These are phyloP conservation scores for Erodium texanum DNA, from an alignment of 441 rosid genomes.

Conservation along the genomic window DNA sequence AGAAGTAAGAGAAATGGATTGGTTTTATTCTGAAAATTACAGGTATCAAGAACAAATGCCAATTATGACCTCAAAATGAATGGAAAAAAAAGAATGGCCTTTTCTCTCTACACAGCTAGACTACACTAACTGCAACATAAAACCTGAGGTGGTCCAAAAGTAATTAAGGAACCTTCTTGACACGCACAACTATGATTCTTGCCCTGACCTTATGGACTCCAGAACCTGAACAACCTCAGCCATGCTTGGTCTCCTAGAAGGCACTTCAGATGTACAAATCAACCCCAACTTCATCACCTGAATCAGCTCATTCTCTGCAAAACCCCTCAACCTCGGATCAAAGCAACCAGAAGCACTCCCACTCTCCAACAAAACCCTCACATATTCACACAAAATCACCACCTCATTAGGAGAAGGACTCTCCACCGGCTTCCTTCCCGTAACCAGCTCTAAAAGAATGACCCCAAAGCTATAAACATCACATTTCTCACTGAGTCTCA, in stretches of 20 bases:
- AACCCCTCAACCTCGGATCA: conserved; percentile 55
- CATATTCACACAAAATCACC: conserved; percentile 71
- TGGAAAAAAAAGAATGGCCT: conserved; percentile 38
- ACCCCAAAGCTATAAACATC: conserved; percentile 89
- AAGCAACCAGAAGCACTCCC: conserved; percentile 82
- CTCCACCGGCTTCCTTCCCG: conserved; percentile 85
- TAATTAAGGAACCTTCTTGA: background rate
- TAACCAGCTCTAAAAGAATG: conserved; percentile 78
- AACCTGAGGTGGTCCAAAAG: conserved; percentile 14
- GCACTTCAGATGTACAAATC: conserved; percentile 65
- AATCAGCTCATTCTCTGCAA: conserved; percentile 77
- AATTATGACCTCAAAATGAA: conserved; percentile 26
- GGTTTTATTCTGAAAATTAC: conserved; percentile 32
- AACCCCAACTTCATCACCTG: conserved; percentile 93
- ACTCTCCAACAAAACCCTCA: conserved; percentile 55
- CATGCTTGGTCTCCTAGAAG: conserved; percentile 89
- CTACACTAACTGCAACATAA: conserved; percentile 8
- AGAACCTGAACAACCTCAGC: conserved; percentile 94
- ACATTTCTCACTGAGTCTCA: conserved; percentile 69
- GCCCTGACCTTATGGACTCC: conserved; percentile 73
- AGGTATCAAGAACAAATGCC: conserved; percentile 26
- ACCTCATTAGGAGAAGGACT: conserved; percentile 52
- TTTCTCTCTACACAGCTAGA: conserved; percentile 26
- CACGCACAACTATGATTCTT: conserved; percentile 30
- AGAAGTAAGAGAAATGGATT: conserved; percentile 19